Percentiles rank a stretch among this genome's conserved stretches.
Evolutionary conservation across 148 eudicot species (phyloP).

Genomic region (Silene uniflora): DNA sequence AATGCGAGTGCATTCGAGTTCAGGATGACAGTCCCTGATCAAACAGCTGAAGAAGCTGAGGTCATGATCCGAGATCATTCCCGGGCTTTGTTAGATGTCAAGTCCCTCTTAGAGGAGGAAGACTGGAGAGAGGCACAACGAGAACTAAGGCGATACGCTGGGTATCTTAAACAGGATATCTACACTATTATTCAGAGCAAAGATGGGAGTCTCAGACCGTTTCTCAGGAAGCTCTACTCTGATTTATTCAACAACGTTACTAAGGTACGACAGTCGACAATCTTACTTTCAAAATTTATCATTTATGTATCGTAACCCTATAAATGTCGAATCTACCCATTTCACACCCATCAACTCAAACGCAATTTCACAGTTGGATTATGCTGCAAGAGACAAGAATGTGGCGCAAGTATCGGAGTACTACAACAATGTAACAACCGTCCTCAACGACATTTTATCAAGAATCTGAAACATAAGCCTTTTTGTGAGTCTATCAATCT

Average conservation of each 20-base stretch:
- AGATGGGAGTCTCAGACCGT: conserved; percentile 39
- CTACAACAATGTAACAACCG: conserved; percentile 36
- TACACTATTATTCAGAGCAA: conserved; percentile 57
- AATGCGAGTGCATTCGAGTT: conserved; percentile 31
- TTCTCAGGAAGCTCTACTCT: conserved; percentile 47
- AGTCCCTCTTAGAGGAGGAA: conserved; percentile 36
- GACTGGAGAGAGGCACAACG: conserved; percentile 55
- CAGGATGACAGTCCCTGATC: conserved; percentile 59
- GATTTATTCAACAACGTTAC: conserved; percentile 54
- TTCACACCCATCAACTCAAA: too few species aligned
- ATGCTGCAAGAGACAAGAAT: conserved; percentile 61
- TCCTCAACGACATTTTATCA: conserved; percentile 43
- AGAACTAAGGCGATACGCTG: conserved; percentile 37
- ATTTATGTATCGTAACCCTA: too few species aligned
- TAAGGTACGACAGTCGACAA: too few species aligned
- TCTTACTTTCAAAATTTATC: too few species aligned
- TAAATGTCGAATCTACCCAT: too few species aligned
- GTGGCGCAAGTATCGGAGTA: conserved; percentile 33
- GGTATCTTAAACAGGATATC: conserved; percentile 52
- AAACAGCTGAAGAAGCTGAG: conserved; percentile 57
- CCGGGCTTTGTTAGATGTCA: conserved; percentile 37
- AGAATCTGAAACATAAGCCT: conserved; percentile 13
- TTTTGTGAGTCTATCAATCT: background rate
- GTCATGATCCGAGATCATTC: conserved; percentile 38
- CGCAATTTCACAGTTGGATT: conserved; percentile 43